Conservation (phyloP, 169 alveolate species). For the Cryptosporidium muris region DNA sequence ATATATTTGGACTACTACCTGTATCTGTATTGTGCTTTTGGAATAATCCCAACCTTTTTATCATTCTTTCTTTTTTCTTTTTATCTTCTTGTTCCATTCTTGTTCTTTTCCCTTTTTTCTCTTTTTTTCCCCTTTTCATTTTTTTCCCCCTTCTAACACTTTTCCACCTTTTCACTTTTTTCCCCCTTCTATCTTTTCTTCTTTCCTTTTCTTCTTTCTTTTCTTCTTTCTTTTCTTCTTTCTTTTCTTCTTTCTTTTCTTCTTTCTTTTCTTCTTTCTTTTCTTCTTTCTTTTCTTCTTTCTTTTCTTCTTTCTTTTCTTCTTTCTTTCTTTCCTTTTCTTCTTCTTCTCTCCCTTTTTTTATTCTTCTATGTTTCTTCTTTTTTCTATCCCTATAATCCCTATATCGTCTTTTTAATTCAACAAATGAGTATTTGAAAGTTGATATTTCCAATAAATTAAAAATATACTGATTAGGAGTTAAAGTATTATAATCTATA, state of each 20-base stretch:
- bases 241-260: conserved; percentile 32
- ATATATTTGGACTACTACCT: background rate
- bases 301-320: background rate
- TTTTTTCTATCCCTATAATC: background rate
- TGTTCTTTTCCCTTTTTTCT: conserved; percentile 7
- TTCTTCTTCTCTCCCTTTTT: conserved; percentile 12
- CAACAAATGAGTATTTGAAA: too few relatives aligned
- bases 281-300: conserved; percentile 12
- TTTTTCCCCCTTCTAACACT: background rate
- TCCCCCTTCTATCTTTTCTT: background rate
- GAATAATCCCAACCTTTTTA: conserved; percentile 5
- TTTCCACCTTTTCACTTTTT: conserved; percentile 4
- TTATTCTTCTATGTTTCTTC: background rate
- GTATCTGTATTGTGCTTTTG: background rate
- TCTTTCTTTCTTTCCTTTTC: conserved; percentile 8
- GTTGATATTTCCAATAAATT: too few relatives aligned
- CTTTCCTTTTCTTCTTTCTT: background rate
- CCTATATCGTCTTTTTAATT: conserved; percentile 2
- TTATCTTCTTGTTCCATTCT: too few relatives aligned
- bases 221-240: conserved; percentile 19
- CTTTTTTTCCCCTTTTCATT: conserved; percentile 10
- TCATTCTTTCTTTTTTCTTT: too few relatives aligned
- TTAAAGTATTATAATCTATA: too few relatives aligned
- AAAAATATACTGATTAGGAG: too few relatives aligned
- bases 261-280: conserved; percentile 24